Base-by-base conservation (phyloP, 2,329 filamentous ascomycete genomes). In the Fusarium sterilihyphosum region DNA sequence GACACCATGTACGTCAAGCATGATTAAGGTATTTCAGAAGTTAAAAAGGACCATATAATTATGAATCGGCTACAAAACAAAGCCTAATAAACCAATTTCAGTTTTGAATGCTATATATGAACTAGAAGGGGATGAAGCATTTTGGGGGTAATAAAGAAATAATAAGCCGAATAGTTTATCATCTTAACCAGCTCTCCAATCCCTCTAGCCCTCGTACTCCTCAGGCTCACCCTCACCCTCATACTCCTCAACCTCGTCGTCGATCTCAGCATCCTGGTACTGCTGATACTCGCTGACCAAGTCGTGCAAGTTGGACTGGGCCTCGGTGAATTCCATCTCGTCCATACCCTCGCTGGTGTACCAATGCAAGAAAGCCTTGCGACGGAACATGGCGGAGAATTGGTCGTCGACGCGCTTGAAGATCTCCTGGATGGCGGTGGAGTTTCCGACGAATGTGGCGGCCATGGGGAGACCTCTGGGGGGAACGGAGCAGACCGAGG, bases 311-410 rank as follows among this genome's bases (percentile, higher is more conserved):
- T 99, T 99, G 88, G 94, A 97, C 92, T 99, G 96, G 80, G 96
- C 96, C 91, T 99, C 96, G 83, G 96, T 99, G 90, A 99, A 99
- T 89, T 99, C 96, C 96, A 98, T 98, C 92, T 98, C 96, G 88
- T 99, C 96, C 96, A 99, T 99, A 88, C 96, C 96, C 92, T 99
- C 96, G 84, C 95, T 95, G 91, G 96, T 99, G 90, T 98, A 99
- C 96, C 96, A 99, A 90, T 98, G 96, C 92, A 99, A 94, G 94
- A 99, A 99, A 91, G 96, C 96, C 94, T 98, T 99, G 88, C 96
- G 95, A 88, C 96, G 92, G 93, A 99, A 99, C 96, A 99, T 99
- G 85, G 95, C 96, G 88, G 93, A 95, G 92, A 99, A 99, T 89
- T 98, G 96, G 87, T 98, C 96, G 84, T 96, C 96, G 80, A 99